Conservation (phyloP, 1,139 yeast species). For the Saccharomyces hybrid region DNA sequence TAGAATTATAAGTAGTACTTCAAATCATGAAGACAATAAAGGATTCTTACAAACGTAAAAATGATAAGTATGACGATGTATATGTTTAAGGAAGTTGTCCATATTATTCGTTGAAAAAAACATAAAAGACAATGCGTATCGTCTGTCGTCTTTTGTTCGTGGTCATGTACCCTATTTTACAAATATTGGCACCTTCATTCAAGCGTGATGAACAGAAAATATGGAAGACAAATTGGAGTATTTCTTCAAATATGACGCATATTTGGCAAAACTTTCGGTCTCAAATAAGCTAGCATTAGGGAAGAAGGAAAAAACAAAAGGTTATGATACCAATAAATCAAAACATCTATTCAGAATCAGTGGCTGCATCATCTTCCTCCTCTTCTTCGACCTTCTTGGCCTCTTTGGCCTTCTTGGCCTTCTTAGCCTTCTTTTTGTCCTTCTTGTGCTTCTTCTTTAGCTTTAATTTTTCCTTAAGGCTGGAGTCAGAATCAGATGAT, state of each 20-base stretch:
- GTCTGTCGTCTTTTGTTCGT: background rate
- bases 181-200: background rate
- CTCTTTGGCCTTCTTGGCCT: slow-evolving; percentile 11
- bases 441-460: slow-evolving; percentile 3
- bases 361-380: background rate
- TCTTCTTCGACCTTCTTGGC: slow-evolving; percentile 1
- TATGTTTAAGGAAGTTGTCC: background rate
- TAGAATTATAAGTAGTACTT: slow-evolving; percentile 5
- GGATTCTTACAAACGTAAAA: background rate
- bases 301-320: background rate
- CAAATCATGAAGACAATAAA: background rate
- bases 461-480: background rate
- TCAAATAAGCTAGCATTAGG: background rate
- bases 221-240: background rate
- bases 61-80: background rate
- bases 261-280: background rate
- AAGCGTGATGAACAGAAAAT: too few relatives aligned
- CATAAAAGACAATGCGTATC: background rate
- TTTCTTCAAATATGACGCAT: background rate
- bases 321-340: background rate
- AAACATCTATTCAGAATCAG: background rate
- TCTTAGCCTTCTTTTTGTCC: slow-evolving; percentile 6
- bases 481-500: slow-evolving; percentile 1
- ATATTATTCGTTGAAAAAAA: background rate
- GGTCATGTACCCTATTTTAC: background rate